These are phyloP conservation scores for Beta lomatogona DNA, from an alignment of 179 eudicot species.

Conservation along the genomic window DNA sequence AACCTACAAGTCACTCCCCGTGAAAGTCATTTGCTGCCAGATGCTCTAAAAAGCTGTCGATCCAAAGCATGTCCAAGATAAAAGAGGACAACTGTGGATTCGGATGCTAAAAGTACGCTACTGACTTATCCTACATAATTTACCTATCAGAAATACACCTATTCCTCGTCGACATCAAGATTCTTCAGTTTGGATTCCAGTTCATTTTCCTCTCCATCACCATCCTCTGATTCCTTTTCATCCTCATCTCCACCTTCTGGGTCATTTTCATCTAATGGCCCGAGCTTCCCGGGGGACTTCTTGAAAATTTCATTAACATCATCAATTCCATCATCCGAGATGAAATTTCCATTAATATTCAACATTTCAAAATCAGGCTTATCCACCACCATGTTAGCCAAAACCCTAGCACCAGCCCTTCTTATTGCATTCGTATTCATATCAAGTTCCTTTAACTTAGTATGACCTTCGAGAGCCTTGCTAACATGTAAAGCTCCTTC, in stretches of 20 bases:
- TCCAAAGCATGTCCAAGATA: slow-evolving; percentile 25
- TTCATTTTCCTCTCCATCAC: slow-evolving; percentile 35
- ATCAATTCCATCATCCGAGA: slow-evolving; percentile 67
- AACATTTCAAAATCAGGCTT: slow-evolving; percentile 54
- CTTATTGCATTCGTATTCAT: slow-evolving; percentile 53
- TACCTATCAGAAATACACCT: slow-evolving; percentile 8
- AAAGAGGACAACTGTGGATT: slow-evolving; percentile 28
- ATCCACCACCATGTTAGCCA: slow-evolving; percentile 50
- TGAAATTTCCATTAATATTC: slow-evolving; percentile 55
- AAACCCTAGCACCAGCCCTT: slow-evolving; percentile 55
- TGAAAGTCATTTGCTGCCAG: slow-evolving; percentile 9
- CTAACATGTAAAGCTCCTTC: slow-evolving; percentile 55
- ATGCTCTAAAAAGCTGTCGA: slow-evolving; percentile 15
- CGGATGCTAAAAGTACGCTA: slow-evolving; percentile 10
- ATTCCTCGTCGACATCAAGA: slow-evolving; percentile 42
- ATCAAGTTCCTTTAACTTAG: slow-evolving; percentile 48
- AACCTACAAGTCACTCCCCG: not conserved
- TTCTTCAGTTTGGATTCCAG: slow-evolving; percentile 55
- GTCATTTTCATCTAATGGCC: slow-evolving; percentile 69
- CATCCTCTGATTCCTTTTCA: slow-evolving; percentile 38
- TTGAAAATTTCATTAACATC: slow-evolving; percentile 57
- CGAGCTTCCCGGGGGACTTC: slow-evolving; percentile 51
- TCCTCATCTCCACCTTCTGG: slow-evolving; percentile 62
- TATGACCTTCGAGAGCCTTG: slow-evolving; percentile 50
- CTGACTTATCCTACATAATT: slow-evolving; percentile 5